These are phyloP conservation scores for Ambrosia hybrid DNA, from an alignment of 140 eudicot genomes.

Conservation along the genomic window DNA sequence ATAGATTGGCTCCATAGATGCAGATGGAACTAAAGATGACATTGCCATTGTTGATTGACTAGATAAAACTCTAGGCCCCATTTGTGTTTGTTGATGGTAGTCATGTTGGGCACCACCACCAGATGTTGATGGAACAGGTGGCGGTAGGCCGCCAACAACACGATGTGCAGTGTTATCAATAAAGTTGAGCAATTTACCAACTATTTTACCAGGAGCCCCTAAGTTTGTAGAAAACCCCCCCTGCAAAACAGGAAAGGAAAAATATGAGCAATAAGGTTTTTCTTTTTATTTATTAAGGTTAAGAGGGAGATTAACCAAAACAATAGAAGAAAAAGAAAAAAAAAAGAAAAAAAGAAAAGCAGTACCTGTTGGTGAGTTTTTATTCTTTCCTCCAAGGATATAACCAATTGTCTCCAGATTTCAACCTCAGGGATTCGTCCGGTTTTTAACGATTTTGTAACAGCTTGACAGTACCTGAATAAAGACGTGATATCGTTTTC, in stretches of 20 bases:
- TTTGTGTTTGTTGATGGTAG: slow-evolving; percentile 44
- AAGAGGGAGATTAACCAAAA: background rate
- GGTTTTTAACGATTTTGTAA: slow-evolving; percentile 74
- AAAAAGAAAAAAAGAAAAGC: background rate
- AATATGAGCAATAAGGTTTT: background rate
- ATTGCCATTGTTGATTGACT: slow-evolving; percentile 93
- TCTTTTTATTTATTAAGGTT: background rate
- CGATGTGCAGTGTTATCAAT: slow-evolving; percentile 93
- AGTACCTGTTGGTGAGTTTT: slow-evolving; percentile 88
- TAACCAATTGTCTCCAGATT: slow-evolving; percentile 58
- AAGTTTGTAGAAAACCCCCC: slow-evolving; percentile 89
- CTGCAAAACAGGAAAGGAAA: slow-evolving; percentile 30
- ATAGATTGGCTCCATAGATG: slow-evolving; percentile 80
- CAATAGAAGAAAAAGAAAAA: background rate
- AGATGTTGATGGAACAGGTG: slow-evolving; percentile 63
- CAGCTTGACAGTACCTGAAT: slow-evolving; percentile 89
- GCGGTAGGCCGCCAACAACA: slow-evolving; percentile 88
- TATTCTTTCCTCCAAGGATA: slow-evolving; percentile 89
- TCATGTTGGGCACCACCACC: slow-evolving; percentile 37
- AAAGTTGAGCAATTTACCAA: slow-evolving; percentile 79
- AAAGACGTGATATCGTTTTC: slow-evolving; percentile 4
- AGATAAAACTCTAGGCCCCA: slow-evolving; percentile 58
- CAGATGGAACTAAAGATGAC: slow-evolving; percentile 80
- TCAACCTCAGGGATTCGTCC: slow-evolving; percentile 85
- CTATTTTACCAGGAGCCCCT: slow-evolving; percentile 69